phyloP scores from a whole-genome alignment of 352 stramenopile species.

The Paralagenidium karlingii region DNA sequence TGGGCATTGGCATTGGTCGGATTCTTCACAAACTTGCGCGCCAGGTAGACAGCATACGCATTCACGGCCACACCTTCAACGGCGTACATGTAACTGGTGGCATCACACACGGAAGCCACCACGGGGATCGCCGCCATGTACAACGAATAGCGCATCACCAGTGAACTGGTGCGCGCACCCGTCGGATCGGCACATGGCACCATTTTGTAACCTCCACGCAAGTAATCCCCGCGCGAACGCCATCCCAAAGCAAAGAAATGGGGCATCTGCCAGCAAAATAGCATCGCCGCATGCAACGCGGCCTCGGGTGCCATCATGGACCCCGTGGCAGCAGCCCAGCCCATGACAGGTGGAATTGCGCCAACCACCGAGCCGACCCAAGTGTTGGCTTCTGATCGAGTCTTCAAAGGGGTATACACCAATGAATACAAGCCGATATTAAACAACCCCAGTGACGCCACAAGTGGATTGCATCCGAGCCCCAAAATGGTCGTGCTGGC shows the following conservation, averaged over 20 bases:
- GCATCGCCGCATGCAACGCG: slow-evolving; percentile 63
- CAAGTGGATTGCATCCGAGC: slow-evolving; percentile 90
- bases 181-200: slow-evolving; percentile 88
- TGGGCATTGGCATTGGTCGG: slow-evolving; percentile 91
- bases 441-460: slow-evolving; percentile 87
- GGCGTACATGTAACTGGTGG: slow-evolving; percentile 98
- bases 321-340: slow-evolving; percentile 93
- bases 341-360: slow-evolving; percentile 97
- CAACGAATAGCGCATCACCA: slow-evolving; percentile 91
- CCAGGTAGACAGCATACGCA: slow-evolving; percentile 90
- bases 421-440: slow-evolving; percentile 98
- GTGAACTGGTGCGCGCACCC: slow-evolving; percentile 80
- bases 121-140: slow-evolving; percentile 94
- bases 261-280: slow-evolving; percentile 99
- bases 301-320: slow-evolving; percentile 54
- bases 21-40: slow-evolving; percentile 92
- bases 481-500: slow-evolving; percentile 85
- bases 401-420: slow-evolving; percentile 99
- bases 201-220: slow-evolving; percentile 91
- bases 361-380: slow-evolving; percentile 98
- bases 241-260: slow-evolving; percentile 99
- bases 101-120: slow-evolving; percentile 77
- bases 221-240: slow-evolving; percentile 90
- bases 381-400: slow-evolving; percentile 94
- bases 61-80: slow-evolving; percentile 95